phyloP scores from a whole-genome alignment of 2,329 filamentous ascomycete species.

The Scorias spongiosa region DNA sequence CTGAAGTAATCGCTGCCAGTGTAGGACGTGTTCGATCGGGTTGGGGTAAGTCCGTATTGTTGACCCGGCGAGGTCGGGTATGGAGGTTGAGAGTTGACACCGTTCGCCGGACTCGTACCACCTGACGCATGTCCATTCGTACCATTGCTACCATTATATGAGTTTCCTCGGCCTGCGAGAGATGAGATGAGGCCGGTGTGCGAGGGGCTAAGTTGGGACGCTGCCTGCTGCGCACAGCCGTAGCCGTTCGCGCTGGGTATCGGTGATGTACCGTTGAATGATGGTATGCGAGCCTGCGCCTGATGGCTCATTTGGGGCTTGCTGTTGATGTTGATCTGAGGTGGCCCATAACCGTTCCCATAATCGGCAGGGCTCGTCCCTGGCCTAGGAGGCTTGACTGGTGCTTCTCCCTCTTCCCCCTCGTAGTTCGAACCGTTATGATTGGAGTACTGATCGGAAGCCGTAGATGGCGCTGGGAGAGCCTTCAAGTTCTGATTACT shows the following conservation, averaged over 20 bases:
- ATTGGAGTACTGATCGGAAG: not conserved
- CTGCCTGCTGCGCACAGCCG: slow-evolving; percentile 8
- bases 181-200: slow-evolving; percentile 3
- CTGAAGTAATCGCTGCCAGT: slow-evolving; percentile 28
- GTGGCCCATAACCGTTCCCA: not conserved
- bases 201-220: slow-evolving; percentile 2
- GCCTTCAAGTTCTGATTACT: not conserved
- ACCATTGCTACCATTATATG: slow-evolving; percentile 6
- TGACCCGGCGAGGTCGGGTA: slow-evolving; percentile 14
- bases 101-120: slow-evolving; percentile 13
- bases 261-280: slow-evolving; percentile 2
- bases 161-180: slow-evolving; percentile 3
- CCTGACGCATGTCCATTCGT: slow-evolving; percentile 6
- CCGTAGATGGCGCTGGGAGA: not conserved
- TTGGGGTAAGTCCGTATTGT: slow-evolving; percentile 17
- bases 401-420: slow-evolving; percentile 13
- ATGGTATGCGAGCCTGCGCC: not conserved
- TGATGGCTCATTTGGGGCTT: slow-evolving; percentile 14
- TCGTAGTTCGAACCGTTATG: slow-evolving; percentile 1
- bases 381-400: slow-evolving; percentile 19
- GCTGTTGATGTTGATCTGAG: slow-evolving; percentile 7
- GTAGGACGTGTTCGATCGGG: slow-evolving; percentile 14
- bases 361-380: slow-evolving; percentile 4
- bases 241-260: slow-evolving; percentile 2
- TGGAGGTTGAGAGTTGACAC: slow-evolving; percentile 3